Evolutionary conservation across 202 grass and related monocot genomes (phyloP).

Genomic region (Setaria viridis): DNA sequence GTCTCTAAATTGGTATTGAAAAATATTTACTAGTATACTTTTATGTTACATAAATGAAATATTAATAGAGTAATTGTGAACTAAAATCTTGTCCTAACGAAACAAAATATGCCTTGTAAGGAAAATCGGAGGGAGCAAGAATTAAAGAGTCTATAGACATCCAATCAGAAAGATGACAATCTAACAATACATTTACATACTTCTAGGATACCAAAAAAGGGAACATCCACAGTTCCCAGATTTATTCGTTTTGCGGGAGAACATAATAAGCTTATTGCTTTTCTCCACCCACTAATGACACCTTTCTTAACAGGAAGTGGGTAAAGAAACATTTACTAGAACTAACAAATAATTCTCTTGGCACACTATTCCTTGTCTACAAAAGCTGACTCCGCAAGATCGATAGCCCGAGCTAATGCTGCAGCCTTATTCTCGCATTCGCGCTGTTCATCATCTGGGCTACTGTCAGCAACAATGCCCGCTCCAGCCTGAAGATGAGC

Average conservation of each 20-base stretch:
- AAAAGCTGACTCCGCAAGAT: constrained; percentile 92
- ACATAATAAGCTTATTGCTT: constrained; percentile 34
- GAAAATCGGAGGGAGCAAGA: neutral
- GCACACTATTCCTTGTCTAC: constrained; percentile 60
- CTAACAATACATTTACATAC: neutral
- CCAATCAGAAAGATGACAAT: neutral
- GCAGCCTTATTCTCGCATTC: constrained; percentile 97
- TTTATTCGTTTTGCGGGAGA: constrained; percentile 32
- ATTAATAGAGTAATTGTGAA: too few relatives aligned
- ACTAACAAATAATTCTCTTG: neutral
- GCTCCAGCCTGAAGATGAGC: constrained; percentile 96
- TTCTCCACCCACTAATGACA: constrained; percentile 17
- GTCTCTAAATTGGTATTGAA: too few relatives aligned
- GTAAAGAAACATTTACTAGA: constrained; percentile 39
- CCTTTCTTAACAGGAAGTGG: constrained; percentile 17
- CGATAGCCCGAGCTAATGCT: constrained; percentile 82
- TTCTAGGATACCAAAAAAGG: neutral
- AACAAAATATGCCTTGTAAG: neutral
- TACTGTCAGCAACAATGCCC: constrained; percentile 92
- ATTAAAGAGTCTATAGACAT: neutral
- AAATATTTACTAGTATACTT: too few relatives aligned
- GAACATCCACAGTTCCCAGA: constrained; percentile 8
- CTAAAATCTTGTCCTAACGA: too few relatives aligned
- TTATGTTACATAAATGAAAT: too few relatives aligned
- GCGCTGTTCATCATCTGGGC: constrained; percentile 80